Base-by-base conservation (phyloP, 2,329 filamentous ascomycete genomes). In the Pseudocercospora eumusae region DNA sequence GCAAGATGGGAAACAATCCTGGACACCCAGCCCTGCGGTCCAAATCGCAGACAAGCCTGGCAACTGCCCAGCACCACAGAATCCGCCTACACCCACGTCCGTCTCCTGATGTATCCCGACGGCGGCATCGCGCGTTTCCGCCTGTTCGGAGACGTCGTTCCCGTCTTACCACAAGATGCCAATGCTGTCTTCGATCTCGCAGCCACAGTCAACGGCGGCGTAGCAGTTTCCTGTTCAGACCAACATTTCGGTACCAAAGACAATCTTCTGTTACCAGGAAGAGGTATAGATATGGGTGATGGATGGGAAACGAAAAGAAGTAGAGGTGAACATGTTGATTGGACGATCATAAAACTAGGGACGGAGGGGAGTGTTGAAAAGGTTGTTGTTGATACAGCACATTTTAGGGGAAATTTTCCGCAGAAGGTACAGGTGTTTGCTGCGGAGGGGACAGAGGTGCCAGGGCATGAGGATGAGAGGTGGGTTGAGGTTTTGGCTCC, bases 281-380 rank as follows among this genome's bases (percentile, higher is more conserved):
- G 90, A 25, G 90, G 90, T 45, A 87, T 88, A 74, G 89, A 95
- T 77, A 95, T 95, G 91, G 89, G 90, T 56, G 91, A 93, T 74
- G 91, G 91, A 7, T 95, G 91, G 91, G 91, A 95, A 78, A 95
- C 91, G 60, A 86, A 88, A 67, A 83, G 91, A 58, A 91, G 89
- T 36, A 81, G 91, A 55, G 86, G 82, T 56, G 86, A 85, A 75
- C 91, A 95, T 75, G 78, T 90, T 20, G 91, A 95, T 76, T 95
- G 91, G 90, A 82, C 87, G n/a, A 86, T 93, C 68, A 84, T 95
- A 66, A 84, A 85, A 53, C 83, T 95, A 20, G 91, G 90, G 23
- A 84, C 85, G 0, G 81, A 84, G 4, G 88, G 86, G 7, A 81
- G 81, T 62, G 83, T 90, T 64, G 84, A 87, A 70, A 86, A 82